Evolutionary conservation across 345 rosid genomes (phyloP).

Genomic region (Xanthoceras sorbifolium): DNA sequence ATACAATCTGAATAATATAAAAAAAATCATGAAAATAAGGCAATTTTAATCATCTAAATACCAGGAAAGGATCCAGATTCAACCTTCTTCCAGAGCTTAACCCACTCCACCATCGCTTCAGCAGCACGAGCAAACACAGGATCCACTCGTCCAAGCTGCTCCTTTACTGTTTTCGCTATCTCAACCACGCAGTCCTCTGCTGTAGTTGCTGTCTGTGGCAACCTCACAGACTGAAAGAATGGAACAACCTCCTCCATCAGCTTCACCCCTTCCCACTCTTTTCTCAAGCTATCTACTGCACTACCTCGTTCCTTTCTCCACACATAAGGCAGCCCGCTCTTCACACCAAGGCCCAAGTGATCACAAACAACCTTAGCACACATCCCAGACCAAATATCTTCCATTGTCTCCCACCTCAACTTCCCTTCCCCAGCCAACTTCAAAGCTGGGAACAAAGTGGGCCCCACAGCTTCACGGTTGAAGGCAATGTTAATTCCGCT

Average conservation of each 20-base stretch:
- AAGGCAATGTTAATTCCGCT: constrained; percentile 95
- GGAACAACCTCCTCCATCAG: constrained; percentile 90
- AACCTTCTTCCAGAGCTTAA: constrained; percentile 66
- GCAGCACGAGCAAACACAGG: constrained; percentile 72
- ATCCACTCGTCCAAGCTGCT: constrained; percentile 57
- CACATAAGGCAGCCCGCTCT: constrained; percentile 84
- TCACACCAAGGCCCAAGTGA: constrained; percentile 86
- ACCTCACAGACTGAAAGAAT: constrained; percentile 68
- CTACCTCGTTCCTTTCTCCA: constrained; percentile 87
- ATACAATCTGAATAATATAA: neutral
- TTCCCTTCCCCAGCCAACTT: constrained; percentile 83
- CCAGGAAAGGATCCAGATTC: constrained; percentile 34
- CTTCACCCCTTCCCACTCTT: constrained; percentile 97
- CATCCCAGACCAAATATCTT: constrained; percentile 95
- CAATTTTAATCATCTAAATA: constrained; percentile 9
- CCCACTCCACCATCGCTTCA: constrained; percentile 74
- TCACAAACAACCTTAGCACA: constrained; percentile 78
- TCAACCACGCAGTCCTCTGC: constrained; percentile 73
- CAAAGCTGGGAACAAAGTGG: constrained; percentile 77
- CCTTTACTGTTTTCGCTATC: constrained; percentile 65
- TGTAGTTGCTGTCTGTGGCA: constrained; percentile 53
- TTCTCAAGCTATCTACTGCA: constrained; percentile 79
- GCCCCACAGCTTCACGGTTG: constrained; percentile 74
- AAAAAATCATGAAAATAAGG: neutral
- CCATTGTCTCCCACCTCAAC: constrained; percentile 92